Conservation (phyloP, 139 green algal genomes). For the Chlorella sorokiniana region DNA sequence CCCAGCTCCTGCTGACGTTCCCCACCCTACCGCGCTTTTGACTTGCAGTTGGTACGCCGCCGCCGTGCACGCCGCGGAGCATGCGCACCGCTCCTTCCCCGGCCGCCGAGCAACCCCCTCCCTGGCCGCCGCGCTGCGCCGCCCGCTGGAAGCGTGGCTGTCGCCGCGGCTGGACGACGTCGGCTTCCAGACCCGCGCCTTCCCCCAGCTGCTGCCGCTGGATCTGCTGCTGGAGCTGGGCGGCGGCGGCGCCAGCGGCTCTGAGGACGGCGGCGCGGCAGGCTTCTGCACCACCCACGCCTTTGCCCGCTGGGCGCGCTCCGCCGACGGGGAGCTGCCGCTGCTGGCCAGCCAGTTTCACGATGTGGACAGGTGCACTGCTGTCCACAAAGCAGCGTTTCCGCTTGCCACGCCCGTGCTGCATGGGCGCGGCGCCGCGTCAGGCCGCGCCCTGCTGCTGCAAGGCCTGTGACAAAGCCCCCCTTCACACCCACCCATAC, state of each 20-base stretch:
- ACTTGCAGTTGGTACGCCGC: conserved; percentile 6
- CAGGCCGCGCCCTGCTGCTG: too few species aligned
- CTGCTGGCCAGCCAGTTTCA: conserved; percentile 36
- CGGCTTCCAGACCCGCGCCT: conserved; percentile 16
- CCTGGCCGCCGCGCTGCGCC: background rate
- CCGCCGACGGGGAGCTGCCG: background rate
- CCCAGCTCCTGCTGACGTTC: too few species aligned
- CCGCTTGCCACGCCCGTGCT: too few species aligned
- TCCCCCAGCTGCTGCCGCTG: conserved; percentile 9
- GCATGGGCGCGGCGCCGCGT: too few species aligned
- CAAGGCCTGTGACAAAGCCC: too few species aligned
- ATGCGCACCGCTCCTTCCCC: background rate
- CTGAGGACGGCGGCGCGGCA: background rate
- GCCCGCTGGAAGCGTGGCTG: conserved; percentile 1
- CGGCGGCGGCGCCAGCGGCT: background rate
- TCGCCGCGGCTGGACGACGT: background rate
- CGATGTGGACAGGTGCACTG: conserved; percentile 2
- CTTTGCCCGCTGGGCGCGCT: conserved; percentile 8
- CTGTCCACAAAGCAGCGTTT: too few species aligned
- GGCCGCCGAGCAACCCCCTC: background rate
- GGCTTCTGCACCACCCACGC: conserved; percentile 1
- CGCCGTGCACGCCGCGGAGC: background rate
- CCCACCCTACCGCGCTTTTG: background rate
- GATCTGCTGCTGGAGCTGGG: background rate
- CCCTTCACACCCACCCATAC: too few species aligned